phyloP scores from a whole-genome alignment of 1,139 yeast species.

The Pneumocystis murina region DNA sequence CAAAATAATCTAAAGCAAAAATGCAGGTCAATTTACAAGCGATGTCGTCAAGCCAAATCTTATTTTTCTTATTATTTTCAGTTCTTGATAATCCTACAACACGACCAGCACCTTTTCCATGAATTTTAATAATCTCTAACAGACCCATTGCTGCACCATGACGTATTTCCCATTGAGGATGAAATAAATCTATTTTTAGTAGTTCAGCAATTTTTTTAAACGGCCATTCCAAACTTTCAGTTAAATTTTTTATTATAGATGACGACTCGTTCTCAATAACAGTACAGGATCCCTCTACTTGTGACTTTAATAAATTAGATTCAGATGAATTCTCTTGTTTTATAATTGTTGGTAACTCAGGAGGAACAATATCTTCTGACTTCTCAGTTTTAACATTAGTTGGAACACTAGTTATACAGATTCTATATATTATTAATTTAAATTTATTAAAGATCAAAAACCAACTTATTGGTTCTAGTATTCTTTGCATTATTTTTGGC shows the following conservation, averaged over 20 bases:
- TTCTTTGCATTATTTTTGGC: constrained; percentile 71
- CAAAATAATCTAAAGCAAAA: constrained; percentile 87
- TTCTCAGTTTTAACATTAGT: not conserved
- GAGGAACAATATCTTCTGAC: not conserved
- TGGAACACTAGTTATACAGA: not conserved
- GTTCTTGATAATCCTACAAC: constrained; percentile 43
- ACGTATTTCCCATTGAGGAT: constrained; percentile 84
- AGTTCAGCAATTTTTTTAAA: constrained; percentile 94
- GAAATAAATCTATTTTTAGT: constrained; percentile 62
- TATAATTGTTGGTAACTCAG: not conserved
- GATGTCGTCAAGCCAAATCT: constrained; percentile 67
- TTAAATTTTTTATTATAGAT: constrained; percentile 42
- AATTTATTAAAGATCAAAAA: not conserved
- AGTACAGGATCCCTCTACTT: constrained; percentile 63
- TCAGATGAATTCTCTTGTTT: constrained; percentile 7
- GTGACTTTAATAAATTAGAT: constrained; percentile 50
- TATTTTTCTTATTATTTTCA: constrained; percentile 54
- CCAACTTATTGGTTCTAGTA: constrained; percentile 23
- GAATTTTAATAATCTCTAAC: constrained; percentile 70
- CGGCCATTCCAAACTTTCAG: constrained; percentile 74
- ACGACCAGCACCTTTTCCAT: constrained; percentile 79
- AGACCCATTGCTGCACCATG: constrained; percentile 94
- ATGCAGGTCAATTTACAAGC: constrained; percentile 74
- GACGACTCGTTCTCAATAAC: constrained; percentile 69
- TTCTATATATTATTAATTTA: not conserved